Evolutionary conservation across 352 stramenopile species (phyloP), one percentile per base, ranked within the genome.

Genomic region (Phytophthora pini): DNA sequence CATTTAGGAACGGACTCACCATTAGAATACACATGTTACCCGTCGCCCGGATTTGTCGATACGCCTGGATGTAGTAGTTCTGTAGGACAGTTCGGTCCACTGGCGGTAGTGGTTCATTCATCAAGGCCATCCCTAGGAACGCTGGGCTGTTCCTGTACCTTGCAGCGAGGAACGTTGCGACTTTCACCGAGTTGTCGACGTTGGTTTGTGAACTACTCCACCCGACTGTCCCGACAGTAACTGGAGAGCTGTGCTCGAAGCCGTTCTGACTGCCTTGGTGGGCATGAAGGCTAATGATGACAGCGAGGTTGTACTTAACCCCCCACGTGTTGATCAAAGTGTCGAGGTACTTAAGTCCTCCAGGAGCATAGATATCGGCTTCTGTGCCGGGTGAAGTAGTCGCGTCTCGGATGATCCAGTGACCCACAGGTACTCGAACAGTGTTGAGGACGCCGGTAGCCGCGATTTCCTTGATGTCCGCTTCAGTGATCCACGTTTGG

Each of bases 251-350:
- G 46, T 87, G 76, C 49, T 87, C 80, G 58, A 68, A 73, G 10
- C 79, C 77, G 27, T 90, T 90, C 61, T 90, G 79, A 3, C 77
- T 88, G 7, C 79, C 77, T 17, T 77, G 61, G 43, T 87, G 77
- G 1, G 77, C 63, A 54, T 88, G 81, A 11, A 88, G 67, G 45
- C 79, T 88, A 12, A 89, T 54, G 51, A 88, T 70, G 10, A 90
- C 81, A 1, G 81, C 67, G 6, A 88, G 5, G 38, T 88, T 84
- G 68, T 84, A 77, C 66, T 76, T 77, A 38, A 73, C 43, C 13
- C 68, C 77, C 82, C 79, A 90, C 1, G 65, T 40, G 56, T 75
- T 77, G 54, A 89, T 86, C 20, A 87, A 69, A 40, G 40, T 58
- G 57, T 90, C 81, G 1, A 90, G 41, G 29, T 88, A 90, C 54